Evolutionary conservation across 2,329 filamentous ascomycete genomes (phyloP).

Genomic region (Penicillium concentricum): DNA sequence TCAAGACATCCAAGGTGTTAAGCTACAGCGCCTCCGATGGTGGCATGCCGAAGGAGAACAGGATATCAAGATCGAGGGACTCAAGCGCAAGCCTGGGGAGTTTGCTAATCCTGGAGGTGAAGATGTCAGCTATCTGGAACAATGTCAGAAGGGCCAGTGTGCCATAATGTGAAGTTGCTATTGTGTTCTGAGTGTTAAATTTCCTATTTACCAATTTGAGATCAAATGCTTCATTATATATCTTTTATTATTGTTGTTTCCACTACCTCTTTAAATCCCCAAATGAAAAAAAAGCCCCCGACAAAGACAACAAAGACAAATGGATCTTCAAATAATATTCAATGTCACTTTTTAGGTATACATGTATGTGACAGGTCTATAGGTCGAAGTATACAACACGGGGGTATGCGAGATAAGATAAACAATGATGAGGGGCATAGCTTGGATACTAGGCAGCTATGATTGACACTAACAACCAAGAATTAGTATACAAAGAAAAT

Average conservation of each 20-base stretch:
- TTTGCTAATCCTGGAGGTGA: slow-evolving; percentile 57
- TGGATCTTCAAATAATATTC: not conserved
- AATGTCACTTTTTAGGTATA: not conserved
- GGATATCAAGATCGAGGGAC: slow-evolving; percentile 70
- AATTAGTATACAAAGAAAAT: not conserved
- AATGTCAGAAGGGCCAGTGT: slow-evolving; percentile 51
- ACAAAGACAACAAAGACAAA: not conserved
- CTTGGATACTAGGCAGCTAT: not conserved
- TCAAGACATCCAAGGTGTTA: slow-evolving; percentile 67
- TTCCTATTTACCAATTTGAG: not conserved
- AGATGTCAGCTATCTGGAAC: slow-evolving; percentile 75
- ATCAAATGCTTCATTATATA: not conserved
- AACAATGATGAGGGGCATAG: slow-evolving; percentile 26
- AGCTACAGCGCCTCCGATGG: slow-evolving; percentile 79
- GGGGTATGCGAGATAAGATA: slow-evolving; percentile 24
- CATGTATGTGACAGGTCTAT: slow-evolving; percentile 2
- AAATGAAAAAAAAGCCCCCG: not conserved
- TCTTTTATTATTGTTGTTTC: not conserved
- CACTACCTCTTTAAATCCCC: not conserved
- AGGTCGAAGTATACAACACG: slow-evolving; percentile 5
- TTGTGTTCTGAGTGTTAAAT: not conserved
- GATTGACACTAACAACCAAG: slow-evolving; percentile 8
- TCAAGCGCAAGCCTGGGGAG: slow-evolving; percentile 58
- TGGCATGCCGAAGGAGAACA: slow-evolving; percentile 90
- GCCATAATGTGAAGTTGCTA: slow-evolving; percentile 46